Percentiles rank a stretch among this genome's conserved stretches.
Evolutionary conservation across 306 rosid species (phyloP).

Genomic region (Ormosia emarginata): DNA sequence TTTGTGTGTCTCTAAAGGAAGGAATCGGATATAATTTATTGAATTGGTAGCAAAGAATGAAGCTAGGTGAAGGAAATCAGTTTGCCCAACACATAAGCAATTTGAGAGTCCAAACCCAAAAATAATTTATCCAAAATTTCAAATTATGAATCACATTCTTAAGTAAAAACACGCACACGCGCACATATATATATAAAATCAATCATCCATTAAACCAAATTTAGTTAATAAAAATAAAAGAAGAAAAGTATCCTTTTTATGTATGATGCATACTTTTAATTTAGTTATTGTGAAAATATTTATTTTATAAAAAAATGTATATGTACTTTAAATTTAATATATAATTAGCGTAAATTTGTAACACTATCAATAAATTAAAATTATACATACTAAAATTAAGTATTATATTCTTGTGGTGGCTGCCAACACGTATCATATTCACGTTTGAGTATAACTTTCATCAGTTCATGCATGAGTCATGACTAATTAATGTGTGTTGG

Average conservation of each 20-base stretch:
- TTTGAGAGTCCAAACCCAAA: neutral
- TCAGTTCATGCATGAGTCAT: neutral
- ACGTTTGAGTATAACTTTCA: neutral
- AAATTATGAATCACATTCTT: neutral
- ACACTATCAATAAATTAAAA: neutral
- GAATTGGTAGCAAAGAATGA: neutral
- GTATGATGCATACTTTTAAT: neutral
- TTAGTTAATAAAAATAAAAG: neutral
- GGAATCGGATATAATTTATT: neutral
- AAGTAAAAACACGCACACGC: neutral
- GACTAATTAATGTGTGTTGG: neutral
- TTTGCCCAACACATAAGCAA: neutral
- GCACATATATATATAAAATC: neutral
- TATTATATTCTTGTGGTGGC: constrained; percentile 16
- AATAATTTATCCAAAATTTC: neutral
- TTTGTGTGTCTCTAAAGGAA: neutral
- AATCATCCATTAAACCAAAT: neutral
- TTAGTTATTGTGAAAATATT: neutral
- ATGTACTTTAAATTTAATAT: neutral
- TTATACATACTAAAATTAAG: neutral
- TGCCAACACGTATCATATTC: neutral
- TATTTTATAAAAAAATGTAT: neutral
- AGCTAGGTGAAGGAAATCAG: constrained; percentile 2
- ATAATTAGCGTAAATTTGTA: neutral
- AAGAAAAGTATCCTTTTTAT: neutral